Conservation (phyloP, 1,284 basidiomycete genomes). For the Cryptococcus deneoformans region DNA sequence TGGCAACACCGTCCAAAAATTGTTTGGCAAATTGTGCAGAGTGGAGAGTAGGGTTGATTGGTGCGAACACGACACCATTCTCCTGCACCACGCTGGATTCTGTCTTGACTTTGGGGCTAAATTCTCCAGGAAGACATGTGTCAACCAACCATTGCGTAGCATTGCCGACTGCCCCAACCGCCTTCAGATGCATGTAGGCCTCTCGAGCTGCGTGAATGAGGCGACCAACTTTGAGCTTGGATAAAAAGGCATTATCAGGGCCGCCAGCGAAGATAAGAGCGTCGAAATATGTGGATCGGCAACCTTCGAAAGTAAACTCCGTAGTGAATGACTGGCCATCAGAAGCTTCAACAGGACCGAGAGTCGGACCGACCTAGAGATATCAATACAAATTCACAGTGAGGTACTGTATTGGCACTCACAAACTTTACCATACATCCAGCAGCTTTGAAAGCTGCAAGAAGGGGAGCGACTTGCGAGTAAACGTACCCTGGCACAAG, state of each 20-base stretch:
- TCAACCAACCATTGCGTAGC: slow-evolving; percentile 40
- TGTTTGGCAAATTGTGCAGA: slow-evolving; percentile 45
- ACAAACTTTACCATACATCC: slow-evolving; percentile 62
- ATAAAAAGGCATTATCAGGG: slow-evolving; percentile 52
- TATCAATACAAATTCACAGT: neutral
- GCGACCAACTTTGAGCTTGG: slow-evolving; percentile 52
- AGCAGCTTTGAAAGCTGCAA: slow-evolving; percentile 55
- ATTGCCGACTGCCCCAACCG: slow-evolving; percentile 66
- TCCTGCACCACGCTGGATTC: slow-evolving; percentile 24
- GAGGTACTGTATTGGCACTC: neutral
- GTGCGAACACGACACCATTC: slow-evolving; percentile 47
- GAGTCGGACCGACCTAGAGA: slow-evolving; percentile 58
- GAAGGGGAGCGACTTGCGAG: slow-evolving; percentile 59
- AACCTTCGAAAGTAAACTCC: slow-evolving; percentile 56
- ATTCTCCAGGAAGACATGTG: slow-evolving; percentile 41
- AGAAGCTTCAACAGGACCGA: slow-evolving; percentile 58
- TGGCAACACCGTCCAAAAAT: slow-evolving; percentile 38
- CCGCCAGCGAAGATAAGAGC: slow-evolving; percentile 71
- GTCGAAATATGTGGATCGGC: slow-evolving; percentile 75
- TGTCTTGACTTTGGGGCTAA: slow-evolving; percentile 25
- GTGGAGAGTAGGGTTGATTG: slow-evolving; percentile 41
- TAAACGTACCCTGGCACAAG: slow-evolving; percentile 69
- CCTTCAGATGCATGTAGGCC: slow-evolving; percentile 73
- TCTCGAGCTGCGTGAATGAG: slow-evolving; percentile 64
- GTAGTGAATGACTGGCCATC: slow-evolving; percentile 27